Conservation (phyloP, 495 filamentous ascomycete genomes). For the Neurospora sp. region DNA sequence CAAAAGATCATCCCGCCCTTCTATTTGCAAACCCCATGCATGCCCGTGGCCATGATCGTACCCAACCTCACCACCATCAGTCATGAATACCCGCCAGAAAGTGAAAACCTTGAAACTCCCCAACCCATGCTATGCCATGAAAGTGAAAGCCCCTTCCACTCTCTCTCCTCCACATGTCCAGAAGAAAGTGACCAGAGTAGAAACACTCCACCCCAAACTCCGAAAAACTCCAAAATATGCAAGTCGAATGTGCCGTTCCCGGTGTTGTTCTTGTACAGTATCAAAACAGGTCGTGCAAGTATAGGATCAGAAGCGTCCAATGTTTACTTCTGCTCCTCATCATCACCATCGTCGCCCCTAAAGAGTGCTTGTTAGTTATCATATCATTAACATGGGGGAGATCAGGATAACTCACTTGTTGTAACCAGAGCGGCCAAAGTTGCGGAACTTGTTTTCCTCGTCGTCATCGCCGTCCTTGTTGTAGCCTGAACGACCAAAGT, state of each 20-base stretch:
- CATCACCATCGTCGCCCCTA: slow-evolving; percentile 21
- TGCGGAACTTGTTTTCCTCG: slow-evolving; percentile 24
- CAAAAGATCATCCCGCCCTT: neutral
- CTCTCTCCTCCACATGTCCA: neutral
- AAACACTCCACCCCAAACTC: neutral
- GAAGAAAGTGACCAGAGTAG: neutral
- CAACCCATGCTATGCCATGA: neutral
- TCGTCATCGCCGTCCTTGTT: slow-evolving; percentile 30
- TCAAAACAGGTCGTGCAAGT: neutral
- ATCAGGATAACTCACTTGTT: slow-evolving; percentile 23
- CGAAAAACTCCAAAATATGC: neutral
- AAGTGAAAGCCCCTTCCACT: neutral
- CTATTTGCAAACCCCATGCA: neutral
- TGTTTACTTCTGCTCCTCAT: slow-evolving; percentile 21
- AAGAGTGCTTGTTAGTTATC: slow-evolving; percentile 39
- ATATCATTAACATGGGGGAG: too few species aligned
- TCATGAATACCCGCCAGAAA: neutral
- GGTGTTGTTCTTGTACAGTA: neutral
- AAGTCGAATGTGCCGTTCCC: neutral
- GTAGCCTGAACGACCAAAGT: slow-evolving; percentile 13
- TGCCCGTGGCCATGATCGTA: neutral
- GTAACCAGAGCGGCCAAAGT: slow-evolving; percentile 37
- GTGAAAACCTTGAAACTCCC: neutral
- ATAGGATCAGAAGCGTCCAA: neutral
- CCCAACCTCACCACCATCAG: neutral